A percentile compares a stretch with the other conserved stretches of the same genome.
These are phyloP conservation scores for Cercospora canescens DNA, from an alignment of 2,329 filamentous ascomycete species.

Conservation along the genomic window DNA sequence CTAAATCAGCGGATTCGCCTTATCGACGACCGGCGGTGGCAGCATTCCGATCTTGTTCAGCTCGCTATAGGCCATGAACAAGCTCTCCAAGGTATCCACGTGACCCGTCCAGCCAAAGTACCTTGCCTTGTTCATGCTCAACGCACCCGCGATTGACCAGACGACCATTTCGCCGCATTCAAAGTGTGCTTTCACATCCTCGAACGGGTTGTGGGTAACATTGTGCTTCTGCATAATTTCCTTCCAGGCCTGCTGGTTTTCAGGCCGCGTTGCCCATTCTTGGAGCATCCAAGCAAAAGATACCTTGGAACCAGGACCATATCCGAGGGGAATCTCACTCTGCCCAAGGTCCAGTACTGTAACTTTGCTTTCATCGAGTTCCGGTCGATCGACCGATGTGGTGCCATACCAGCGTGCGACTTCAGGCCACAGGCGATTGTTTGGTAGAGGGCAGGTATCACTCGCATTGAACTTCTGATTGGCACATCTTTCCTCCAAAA, in stretches of 20 bases:
- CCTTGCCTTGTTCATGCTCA: constrained; percentile 48
- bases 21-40: constrained; percentile 36
- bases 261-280: constrained; percentile 48
- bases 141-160: constrained; percentile 28
- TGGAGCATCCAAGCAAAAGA: constrained; percentile 45
- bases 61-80: constrained; percentile 45
- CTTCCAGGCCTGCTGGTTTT: constrained; percentile 49
- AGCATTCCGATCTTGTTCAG: constrained; percentile 48
- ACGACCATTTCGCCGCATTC: constrained; percentile 47
- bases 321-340: constrained; percentile 37
- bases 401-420: constrained; percentile 44
- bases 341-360: constrained; percentile 24
- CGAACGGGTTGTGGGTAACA: constrained; percentile 44
- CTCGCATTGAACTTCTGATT: constrained; percentile 49
- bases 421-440: constrained; percentile 51
- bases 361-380: constrained; percentile 31
- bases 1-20: constrained; percentile 29
- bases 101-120: constrained; percentile 50
- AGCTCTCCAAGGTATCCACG: constrained; percentile 47
- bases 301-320: constrained; percentile 44
- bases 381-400: constrained; percentile 27
- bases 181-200: constrained; percentile 49
- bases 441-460: constrained; percentile 49
- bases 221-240: constrained; percentile 45
- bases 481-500: constrained; percentile 42